A percentile compares a stretch with the other conserved stretches of the same genome.
Evolutionary conservation across 2,329 filamentous ascomycete species (phyloP).

Genomic region (Microdochium trichocladiopsis): DNA sequence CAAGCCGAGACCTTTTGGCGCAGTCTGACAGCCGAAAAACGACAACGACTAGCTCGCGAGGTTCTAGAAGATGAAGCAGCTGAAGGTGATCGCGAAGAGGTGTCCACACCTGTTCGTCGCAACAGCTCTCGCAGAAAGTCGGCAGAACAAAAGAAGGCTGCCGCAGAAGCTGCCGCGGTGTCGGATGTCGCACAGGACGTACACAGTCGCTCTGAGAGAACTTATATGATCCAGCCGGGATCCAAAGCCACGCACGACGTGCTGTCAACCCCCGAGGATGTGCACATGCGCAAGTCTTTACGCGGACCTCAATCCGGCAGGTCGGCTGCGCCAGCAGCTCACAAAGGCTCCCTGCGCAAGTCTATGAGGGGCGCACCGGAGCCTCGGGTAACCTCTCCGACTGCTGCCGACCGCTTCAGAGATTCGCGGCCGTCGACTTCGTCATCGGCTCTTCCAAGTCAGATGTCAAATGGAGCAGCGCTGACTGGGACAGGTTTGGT

Average conservation of each 20-base stretch:
- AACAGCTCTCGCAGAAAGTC: slow-evolving; percentile 29
- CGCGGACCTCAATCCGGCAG: background rate
- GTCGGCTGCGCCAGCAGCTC: background rate
- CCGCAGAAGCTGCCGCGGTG: slow-evolving; percentile 4
- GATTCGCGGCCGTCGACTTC: slow-evolving; percentile 3
- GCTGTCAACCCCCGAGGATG: slow-evolving; percentile 4
- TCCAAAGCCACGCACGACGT: slow-evolving; percentile 17
- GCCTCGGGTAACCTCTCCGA: slow-evolving; percentile 3
- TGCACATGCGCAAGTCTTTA: slow-evolving; percentile 17
- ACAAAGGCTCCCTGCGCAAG: background rate
- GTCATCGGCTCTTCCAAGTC: slow-evolving; percentile 1
- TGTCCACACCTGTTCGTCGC: slow-evolving; percentile 15
- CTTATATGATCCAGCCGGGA: slow-evolving; percentile 15
- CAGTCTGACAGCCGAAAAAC: slow-evolving; percentile 54
- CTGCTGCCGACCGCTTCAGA: slow-evolving; percentile 4
- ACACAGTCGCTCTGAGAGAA: slow-evolving; percentile 5
- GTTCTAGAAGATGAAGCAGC: slow-evolving; percentile 44
- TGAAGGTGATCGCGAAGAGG: slow-evolving; percentile 35
- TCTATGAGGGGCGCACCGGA: slow-evolving; percentile 12
- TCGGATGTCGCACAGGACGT: slow-evolving; percentile 16
- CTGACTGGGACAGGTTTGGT: background rate
- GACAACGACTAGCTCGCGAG: slow-evolving; percentile 53
- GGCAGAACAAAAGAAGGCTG: slow-evolving; percentile 17
- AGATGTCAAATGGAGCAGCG: background rate
- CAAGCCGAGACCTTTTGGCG: slow-evolving; percentile 65